Evolutionary conservation across 2,329 filamentous ascomycete genomes (phyloP), one percentile per base, ranked within the genome.

Genomic region (Pseudocercospora fijiensis): DNA sequence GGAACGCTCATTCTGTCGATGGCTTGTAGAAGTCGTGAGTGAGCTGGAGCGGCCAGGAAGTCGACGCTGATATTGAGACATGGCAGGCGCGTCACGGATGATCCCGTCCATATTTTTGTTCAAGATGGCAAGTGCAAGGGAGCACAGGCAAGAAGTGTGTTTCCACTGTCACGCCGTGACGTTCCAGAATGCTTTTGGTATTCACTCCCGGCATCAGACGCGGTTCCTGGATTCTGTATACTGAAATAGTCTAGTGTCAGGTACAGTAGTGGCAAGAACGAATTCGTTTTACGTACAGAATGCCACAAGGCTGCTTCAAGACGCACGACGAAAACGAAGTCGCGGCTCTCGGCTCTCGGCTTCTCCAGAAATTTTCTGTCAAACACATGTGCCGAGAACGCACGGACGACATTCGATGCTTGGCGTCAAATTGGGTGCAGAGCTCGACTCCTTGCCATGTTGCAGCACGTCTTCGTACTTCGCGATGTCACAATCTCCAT

Each of bases 281-380:
- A 24, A 20, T 57, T 43, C 28, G 13, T 57, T 18, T 57, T 57
- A 43, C 53, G 53, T 57, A 37, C 26, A 47, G 56, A 58, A 24
- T 47, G 45, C n/a, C 30, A 45, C 33, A 33, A 52, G 37, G 56
- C 56, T 58, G 28, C 56, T 33, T 45, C 22, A 58, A 33, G 56
- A 13, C 37, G n/a, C n/a, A 43, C 18, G 9, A 57, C 27, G 28
- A 57, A 28, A 16, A 22, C 11, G 13, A 4, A 30, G 30, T 33
- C 52, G 52, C 52, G 55, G 55, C n/a, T 16, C 10, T 43, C 52
- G 55, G 55, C n/a, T 16, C 10, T 43, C 55, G 55, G 55, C 55
- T 57, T 18, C 55, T 57, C 55, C 22, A 24, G 18, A 58, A 41
- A 18, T 43, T 51, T 26, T 45, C 24, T 52, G 49, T 52, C 49